Percentiles rank a stretch among this genome's conserved stretches.
Conservation (phyloP, 2,329 filamentous ascomycete genomes). For the Colletotrichum godetiae region DNA sequence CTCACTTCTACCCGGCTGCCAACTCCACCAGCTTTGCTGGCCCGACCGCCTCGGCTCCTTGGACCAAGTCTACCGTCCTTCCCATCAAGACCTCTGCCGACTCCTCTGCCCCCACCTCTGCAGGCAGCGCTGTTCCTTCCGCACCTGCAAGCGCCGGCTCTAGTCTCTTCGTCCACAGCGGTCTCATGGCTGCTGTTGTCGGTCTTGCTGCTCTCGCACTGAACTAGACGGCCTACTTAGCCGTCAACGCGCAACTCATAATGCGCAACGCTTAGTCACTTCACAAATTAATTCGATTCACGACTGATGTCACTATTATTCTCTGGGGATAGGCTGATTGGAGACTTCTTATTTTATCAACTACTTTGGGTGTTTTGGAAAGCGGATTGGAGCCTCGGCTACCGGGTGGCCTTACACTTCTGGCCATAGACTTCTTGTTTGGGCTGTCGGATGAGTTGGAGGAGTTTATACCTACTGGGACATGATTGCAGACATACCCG, state of each 20-base stretch:
- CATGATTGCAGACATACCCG: slow-evolving; percentile 26
- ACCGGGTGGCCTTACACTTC: slow-evolving; percentile 35
- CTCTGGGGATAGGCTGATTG: slow-evolving; percentile 42
- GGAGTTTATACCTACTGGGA: slow-evolving; percentile 31
- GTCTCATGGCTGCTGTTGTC: slow-evolving; percentile 52
- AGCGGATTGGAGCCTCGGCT: slow-evolving; percentile 28
- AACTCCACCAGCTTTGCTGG: slow-evolving; percentile 46
- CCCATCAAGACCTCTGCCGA: slow-evolving; percentile 34
- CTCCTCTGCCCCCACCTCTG: slow-evolving; percentile 28
- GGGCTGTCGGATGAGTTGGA: slow-evolving; percentile 12
- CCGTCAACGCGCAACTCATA: neutral
- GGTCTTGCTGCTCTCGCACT: slow-evolving; percentile 53
- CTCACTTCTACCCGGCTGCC: slow-evolving; percentile 44
- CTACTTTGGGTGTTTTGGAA: slow-evolving; percentile 11
- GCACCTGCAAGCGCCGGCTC: slow-evolving; percentile 45
- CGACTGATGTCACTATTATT: slow-evolving; percentile 38
- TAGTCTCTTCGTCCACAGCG: slow-evolving; percentile 51
- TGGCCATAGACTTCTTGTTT: slow-evolving; percentile 25
- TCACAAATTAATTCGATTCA: slow-evolving; percentile 34
- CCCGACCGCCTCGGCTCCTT: slow-evolving; percentile 39
- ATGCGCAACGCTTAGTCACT: slow-evolving; percentile 7
- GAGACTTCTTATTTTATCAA: slow-evolving; percentile 32
- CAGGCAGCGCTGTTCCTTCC: slow-evolving; percentile 40
- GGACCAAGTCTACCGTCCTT: slow-evolving; percentile 40
- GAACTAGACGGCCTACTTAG: slow-evolving; percentile 28